Evolutionary conservation across 2,329 filamentous ascomycete genomes (phyloP), one percentile per base, ranked within the genome.

Genomic region (Fonsecaea monophora): DNA sequence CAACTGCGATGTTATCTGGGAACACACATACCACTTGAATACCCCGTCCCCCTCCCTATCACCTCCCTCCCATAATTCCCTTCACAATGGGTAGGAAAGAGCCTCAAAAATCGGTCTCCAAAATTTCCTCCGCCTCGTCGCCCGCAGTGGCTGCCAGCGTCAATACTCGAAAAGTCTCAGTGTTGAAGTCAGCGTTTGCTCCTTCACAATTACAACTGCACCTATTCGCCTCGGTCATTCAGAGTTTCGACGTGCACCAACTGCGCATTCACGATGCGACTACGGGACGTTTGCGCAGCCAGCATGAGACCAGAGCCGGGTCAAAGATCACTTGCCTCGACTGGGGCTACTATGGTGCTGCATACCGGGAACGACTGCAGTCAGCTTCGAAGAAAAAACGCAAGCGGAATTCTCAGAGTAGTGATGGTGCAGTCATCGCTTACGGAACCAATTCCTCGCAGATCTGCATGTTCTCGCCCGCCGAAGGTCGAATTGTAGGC

Each of bases 151-250:
- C 61, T 15, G 74, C 77, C 50, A 21, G 21, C 25, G 45, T 18
- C 59, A 70, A 76, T 50, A 77, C 79, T 56, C 73, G 77, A 62
- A 80, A 80, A 72, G 82, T 82, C 37, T 82, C 82, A 4, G 79
- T 84, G n/a, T 70, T 83, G 60, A 79, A 78, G 70, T 81, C 82
- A 18, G 79, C 82, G 13, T 85, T 85, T 73, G 80, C 82, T 4
- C 83, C 83, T 2, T 82, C 82, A 6, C 78, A 80, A 64, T 82
- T 82, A 58, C 82, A 83, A 77, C 78, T 84, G 73, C 78, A 82
- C 12, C 78, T 85, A 42, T 85, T 85, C 74, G 83, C 83, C 21
- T 85, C 83, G 15, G 81, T 84, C 63, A 83, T 85, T 59, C 83
- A 84, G 71, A 82, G 82, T 25, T 79, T 85, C 38, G 83, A 83